These are phyloP conservation scores for Leccinum variabile DNA, from an alignment of 1,284 basidiomycete genomes.

Conservation along the genomic window DNA sequence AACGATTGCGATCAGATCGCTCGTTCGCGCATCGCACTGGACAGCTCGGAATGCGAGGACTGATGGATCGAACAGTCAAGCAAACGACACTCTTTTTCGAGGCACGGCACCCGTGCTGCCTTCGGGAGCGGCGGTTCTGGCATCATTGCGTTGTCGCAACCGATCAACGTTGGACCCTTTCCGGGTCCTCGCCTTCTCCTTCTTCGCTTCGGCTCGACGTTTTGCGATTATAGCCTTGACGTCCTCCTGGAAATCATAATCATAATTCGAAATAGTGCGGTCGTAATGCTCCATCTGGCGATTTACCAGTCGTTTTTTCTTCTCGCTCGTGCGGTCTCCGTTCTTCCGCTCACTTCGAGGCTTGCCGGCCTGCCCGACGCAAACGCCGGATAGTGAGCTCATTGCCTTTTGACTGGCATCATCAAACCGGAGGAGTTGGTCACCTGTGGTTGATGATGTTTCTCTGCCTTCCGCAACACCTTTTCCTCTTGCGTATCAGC, in stretches of 20 bases:
- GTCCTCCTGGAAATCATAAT: constrained; percentile 29
- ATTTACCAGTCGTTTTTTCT: constrained; percentile 36
- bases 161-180: constrained; percentile 18
- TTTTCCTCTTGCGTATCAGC: constrained; percentile 42
- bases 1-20: constrained; percentile 31
- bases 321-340: constrained; percentile 13
- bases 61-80: constrained; percentile 26
- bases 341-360: constrained; percentile 18
- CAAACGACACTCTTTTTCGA: constrained; percentile 37
- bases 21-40: constrained; percentile 11
- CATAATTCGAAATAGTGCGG: constrained; percentile 16
- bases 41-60: constrained; percentile 26
- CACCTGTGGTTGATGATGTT: constrained; percentile 39
- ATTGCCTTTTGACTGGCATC: constrained; percentile 18
- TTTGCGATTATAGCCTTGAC: constrained; percentile 28
- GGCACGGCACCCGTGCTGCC: constrained; percentile 16
- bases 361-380: constrained; percentile 22
- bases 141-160: constrained; percentile 14
- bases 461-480: constrained; percentile 36
- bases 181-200: constrained; percentile 30
- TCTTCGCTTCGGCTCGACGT: constrained; percentile 32
- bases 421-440: constrained; percentile 5
- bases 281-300: constrained; percentile 14
- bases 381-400: constrained; percentile 20
- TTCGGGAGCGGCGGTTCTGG: constrained; percentile 13